phyloP scores from a whole-genome alignment of 768 basidiomycete genomes.

The Boletus sp. region DNA sequence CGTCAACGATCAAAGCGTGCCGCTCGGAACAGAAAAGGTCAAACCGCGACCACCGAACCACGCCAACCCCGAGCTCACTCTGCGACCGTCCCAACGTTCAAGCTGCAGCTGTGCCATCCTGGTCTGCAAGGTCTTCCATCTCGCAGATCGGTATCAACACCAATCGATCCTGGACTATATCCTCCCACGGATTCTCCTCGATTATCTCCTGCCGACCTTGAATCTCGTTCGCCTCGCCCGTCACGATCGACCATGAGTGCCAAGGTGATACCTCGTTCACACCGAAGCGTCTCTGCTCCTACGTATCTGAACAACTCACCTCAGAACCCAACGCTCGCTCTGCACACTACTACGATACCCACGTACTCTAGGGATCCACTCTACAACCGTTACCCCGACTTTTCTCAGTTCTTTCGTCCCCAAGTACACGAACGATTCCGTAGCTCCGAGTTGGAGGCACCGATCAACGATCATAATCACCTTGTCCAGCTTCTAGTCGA shows the following conservation, averaged over 20 bases:
- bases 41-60: neutral
- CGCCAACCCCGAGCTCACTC: neutral
- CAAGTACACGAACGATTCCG: constrained; percentile 8
- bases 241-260: neutral
- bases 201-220: neutral
- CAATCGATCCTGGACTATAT: neutral
- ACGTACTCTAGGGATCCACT: constrained; percentile 32
- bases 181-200: neutral
- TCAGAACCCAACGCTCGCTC: neutral
- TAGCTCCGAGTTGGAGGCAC: neutral
- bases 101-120: constrained; percentile 2
- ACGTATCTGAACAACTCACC: neutral
- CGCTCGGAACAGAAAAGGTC: constrained; percentile 10
- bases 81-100: constrained; percentile 12
- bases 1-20: constrained; percentile 25
- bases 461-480: neutral
- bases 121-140: neutral
- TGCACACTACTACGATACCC: neutral
- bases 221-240: neutral
- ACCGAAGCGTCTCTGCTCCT: constrained; percentile 1
- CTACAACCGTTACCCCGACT: constrained; percentile 31
- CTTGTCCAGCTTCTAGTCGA: neutral
- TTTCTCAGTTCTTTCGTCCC: constrained; percentile 30
- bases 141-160: constrained; percentile 3
- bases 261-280: neutral